phyloP scores from a whole-genome alignment of 352 stramenopile genomes.

The Globisporangium rhizosaccharum region DNA sequence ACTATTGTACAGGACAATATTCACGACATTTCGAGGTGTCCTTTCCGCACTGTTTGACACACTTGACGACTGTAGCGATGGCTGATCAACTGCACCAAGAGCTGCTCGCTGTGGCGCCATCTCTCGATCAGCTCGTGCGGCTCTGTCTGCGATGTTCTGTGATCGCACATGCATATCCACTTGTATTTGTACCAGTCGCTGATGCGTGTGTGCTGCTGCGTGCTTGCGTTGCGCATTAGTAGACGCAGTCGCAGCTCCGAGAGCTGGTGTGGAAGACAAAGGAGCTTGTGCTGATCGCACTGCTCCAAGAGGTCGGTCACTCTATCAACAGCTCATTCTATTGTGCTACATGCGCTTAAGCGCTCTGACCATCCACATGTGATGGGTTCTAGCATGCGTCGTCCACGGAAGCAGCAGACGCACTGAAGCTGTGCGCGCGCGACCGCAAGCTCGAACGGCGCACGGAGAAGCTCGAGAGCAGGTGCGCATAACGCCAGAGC shows the following conservation, averaged over 20 bases:
- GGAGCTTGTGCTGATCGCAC: constrained; percentile 35
- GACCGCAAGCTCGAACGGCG: constrained; percentile 44
- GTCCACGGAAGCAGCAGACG: constrained; percentile 26
- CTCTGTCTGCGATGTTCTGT: neutral
- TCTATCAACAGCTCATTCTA: neutral
- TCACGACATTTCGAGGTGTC: no score
- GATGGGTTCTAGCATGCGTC: constrained; percentile 30
- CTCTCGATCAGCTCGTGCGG: constrained; percentile 27
- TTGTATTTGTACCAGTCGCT: neutral
- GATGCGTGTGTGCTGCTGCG: neutral
- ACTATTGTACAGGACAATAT: no score
- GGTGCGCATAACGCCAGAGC: constrained; percentile 10
- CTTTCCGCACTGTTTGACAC: no score
- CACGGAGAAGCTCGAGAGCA: constrained; percentile 38
- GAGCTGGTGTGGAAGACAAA: constrained; percentile 46
- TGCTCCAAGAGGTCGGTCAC: constrained; percentile 42
- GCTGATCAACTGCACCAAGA: constrained; percentile 26
- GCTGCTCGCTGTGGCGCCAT: constrained; percentile 24
- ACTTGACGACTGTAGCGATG: no score
- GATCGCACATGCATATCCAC: neutral
- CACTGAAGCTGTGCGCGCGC: constrained; percentile 23
- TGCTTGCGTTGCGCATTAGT: neutral
- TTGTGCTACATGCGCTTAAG: neutral
- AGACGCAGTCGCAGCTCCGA: constrained; percentile 37
- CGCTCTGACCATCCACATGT: neutral